These are phyloP conservation scores for Medicago ruthenica DNA, from an alignment of 306 rosid species.

Conservation along the genomic window DNA sequence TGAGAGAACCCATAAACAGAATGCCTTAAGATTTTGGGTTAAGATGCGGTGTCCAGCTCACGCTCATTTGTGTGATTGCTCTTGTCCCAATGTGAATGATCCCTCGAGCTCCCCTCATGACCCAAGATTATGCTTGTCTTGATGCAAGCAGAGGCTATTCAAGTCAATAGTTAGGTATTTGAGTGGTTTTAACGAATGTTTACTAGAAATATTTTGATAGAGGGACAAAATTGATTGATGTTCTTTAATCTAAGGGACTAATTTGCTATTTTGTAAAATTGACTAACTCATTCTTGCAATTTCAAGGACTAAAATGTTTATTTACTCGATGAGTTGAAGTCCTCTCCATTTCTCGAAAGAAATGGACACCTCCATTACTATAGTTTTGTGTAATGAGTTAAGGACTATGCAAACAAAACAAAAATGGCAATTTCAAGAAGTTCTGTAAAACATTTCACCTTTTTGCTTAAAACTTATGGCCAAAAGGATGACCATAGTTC, in stretches of 20 bases:
- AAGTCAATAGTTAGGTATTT: background rate
- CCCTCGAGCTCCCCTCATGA: too few relatives aligned
- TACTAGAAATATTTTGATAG: background rate
- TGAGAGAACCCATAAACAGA: too few relatives aligned
- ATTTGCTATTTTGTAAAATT: background rate
- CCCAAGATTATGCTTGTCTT: background rate
- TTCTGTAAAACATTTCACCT: slow-evolving; percentile 44
- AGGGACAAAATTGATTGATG: background rate
- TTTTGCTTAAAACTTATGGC: slow-evolving; percentile 15
- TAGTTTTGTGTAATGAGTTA: slow-evolving; percentile 1
- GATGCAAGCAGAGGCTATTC: background rate
- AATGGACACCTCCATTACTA: background rate
- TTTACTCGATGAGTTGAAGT: background rate
- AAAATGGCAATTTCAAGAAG: slow-evolving; percentile 3
- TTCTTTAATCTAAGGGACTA: background rate
- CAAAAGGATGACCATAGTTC: slow-evolving; percentile 31
- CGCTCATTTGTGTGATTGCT: too few relatives aligned
- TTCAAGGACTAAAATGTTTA: background rate
- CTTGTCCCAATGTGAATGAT: too few relatives aligned
- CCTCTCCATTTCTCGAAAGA: too few relatives aligned
- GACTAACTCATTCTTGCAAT: background rate
- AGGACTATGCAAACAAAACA: background rate
- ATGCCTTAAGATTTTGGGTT: too few relatives aligned
- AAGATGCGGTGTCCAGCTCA: too few relatives aligned
- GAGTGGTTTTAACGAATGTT: too few relatives aligned